These are phyloP conservation scores for Syzygium jambos DNA, from an alignment of 345 rosid species.

Conservation along the genomic window DNA sequence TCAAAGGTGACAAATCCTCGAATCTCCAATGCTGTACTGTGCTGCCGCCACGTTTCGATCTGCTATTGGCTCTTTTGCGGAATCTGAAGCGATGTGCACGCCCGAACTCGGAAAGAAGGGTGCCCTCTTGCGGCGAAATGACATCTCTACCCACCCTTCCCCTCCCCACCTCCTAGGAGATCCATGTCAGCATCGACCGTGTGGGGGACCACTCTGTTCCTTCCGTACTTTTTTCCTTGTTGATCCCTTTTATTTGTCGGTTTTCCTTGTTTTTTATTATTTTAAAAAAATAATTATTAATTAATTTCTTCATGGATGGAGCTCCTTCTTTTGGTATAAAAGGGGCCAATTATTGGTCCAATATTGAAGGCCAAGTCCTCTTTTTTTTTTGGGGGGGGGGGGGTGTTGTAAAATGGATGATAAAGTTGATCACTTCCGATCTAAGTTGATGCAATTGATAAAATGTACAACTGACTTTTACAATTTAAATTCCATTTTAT, in stretches of 20 bases:
- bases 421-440: neutral
- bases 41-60: neutral
- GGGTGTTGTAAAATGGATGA: neutral
- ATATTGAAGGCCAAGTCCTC: neutral
- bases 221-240: neutral
- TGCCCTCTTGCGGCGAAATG: neutral
- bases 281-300: neutral
- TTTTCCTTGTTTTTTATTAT: neutral
- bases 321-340: neutral
- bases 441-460: neutral
- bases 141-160: neutral
- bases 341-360: neutral
- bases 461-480: neutral
- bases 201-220: neutral
- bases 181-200: neutral
- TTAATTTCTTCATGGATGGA: neutral
- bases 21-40: neutral
- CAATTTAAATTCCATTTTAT: neutral
- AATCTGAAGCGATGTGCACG: neutral
- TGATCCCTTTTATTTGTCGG: neutral
- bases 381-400: neutral
- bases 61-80: neutral
- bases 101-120: neutral
- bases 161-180: accelerated
- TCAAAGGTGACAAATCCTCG: neutral